Percentiles rank a stretch among this genome's conserved stretches.
Conservation (phyloP, 495 filamentous ascomycete genomes). For the Pseudoneurospora amorphoporcata region DNA sequence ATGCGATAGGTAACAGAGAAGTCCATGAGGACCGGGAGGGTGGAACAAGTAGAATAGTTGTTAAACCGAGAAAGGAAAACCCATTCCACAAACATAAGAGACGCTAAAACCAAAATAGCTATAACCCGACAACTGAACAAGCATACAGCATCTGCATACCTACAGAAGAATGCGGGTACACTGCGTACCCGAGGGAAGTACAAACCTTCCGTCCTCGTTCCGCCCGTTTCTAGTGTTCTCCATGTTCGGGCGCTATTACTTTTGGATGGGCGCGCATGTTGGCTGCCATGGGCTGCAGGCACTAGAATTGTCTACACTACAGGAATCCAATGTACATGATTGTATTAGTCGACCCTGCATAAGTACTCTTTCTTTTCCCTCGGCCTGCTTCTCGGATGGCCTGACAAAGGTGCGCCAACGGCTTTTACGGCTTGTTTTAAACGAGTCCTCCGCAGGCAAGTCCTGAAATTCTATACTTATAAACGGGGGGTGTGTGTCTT, state of each 20-base stretch:
- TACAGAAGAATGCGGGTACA: neutral
- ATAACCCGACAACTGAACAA: neutral
- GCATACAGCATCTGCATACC: neutral
- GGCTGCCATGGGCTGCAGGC: neutral
- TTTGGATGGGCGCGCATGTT: neutral
- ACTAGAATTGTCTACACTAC: neutral
- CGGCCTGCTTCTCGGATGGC: neutral
- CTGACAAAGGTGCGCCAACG: neutral
- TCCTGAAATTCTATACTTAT: neutral
- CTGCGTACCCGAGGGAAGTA: neutral
- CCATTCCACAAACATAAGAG: neutral
- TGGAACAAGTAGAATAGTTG: neutral
- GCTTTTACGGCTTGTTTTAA: neutral
- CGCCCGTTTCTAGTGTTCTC: neutral
- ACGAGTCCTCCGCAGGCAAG: neutral
- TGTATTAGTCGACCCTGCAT: neutral
- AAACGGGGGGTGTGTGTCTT: neutral
- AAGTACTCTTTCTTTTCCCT: neutral
- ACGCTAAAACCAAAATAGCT: neutral
- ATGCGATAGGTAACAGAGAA: neutral
- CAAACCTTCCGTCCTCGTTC: neutral
- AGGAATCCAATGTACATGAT: neutral
- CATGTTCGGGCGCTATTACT: neutral
- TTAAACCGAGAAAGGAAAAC: neutral
- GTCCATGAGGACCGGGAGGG: neutral